Evolutionary conservation across 495 filamentous ascomycete genomes (phyloP).

Genomic region (Podospora appendiculata): DNA sequence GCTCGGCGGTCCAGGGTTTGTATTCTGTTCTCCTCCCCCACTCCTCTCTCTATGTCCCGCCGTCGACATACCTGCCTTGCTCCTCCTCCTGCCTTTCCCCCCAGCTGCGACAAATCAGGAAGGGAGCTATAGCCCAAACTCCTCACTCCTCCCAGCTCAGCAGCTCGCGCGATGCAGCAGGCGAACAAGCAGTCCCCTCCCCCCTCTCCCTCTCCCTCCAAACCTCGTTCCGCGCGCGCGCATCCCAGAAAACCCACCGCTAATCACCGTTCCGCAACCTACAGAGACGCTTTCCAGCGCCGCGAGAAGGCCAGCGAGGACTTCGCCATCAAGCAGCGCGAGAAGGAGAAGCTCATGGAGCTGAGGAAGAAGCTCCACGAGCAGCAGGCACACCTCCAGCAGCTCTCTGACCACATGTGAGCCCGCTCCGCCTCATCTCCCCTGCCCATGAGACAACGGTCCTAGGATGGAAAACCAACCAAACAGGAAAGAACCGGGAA

Average conservation of each 20-base stretch:
- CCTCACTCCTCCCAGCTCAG: too few species aligned
- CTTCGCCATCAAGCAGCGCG: slow-evolving; percentile 71
- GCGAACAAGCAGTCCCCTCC: neutral
- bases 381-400: slow-evolving; percentile 74
- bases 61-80: neutral
- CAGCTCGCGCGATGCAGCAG: too few species aligned
- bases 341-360: slow-evolving; percentile 71
- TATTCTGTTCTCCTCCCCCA: slow-evolving; percentile 8
- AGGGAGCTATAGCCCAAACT: neutral
- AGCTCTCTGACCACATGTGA: slow-evolving; percentile 80
- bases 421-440: slow-evolving; percentile 22
- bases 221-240: neutral
- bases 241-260: too few species aligned
- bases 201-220: too few species aligned
- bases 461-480: neutral
- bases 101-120: neutral
- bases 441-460: neutral
- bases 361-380: slow-evolving; percentile 71
- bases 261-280: neutral
- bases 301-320: slow-evolving; percentile 86
- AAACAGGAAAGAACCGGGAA: neutral
- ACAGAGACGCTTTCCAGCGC: slow-evolving; percentile 80
- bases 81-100: too few species aligned
- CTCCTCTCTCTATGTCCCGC: neutral
- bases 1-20: slow-evolving; percentile 36